These are phyloP conservation scores for Calvatia gigantea DNA, from an alignment of 768 basidiomycete species.

Conservation along the genomic window DNA sequence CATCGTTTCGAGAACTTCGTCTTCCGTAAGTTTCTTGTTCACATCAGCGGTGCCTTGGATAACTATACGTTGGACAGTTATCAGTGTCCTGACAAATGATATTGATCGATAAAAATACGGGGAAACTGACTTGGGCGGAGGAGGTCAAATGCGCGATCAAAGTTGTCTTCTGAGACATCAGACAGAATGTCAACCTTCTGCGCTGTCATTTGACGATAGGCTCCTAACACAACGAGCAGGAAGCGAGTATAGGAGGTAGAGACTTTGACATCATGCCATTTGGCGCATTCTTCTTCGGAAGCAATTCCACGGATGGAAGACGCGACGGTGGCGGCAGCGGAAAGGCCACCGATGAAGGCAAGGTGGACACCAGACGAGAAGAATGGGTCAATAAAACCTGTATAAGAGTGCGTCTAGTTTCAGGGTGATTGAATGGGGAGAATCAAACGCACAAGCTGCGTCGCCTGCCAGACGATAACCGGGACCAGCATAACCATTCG, in stretches of 20 bases:
- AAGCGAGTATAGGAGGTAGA: slow-evolving; percentile 38
- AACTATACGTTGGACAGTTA: slow-evolving; percentile 12
- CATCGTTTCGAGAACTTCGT: slow-evolving; percentile 18
- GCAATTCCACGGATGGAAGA: slow-evolving; percentile 30
- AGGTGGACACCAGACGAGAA: slow-evolving; percentile 44
- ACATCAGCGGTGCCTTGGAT: slow-evolving; percentile 23
- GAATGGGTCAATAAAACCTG: slow-evolving; percentile 46
- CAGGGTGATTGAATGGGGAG: neutral
- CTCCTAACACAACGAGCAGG: slow-evolving; percentile 46
- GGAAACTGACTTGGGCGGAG: slow-evolving; percentile 36
- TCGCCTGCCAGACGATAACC: slow-evolving; percentile 29
- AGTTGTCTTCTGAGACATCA: slow-evolving; percentile 43
- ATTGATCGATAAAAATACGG: neutral
- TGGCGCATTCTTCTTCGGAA: slow-evolving; percentile 26
- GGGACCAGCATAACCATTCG: slow-evolving; percentile 27
- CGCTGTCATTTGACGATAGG: slow-evolving; percentile 48
- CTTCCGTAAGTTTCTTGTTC: slow-evolving; percentile 22
- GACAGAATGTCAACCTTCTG: slow-evolving; percentile 36
- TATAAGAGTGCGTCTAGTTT: neutral
- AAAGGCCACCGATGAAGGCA: slow-evolving; percentile 34
- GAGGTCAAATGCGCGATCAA: slow-evolving; percentile 45
- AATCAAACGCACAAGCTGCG: slow-evolving; percentile 21
- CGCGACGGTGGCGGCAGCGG: slow-evolving; percentile 35
- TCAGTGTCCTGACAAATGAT: neutral
- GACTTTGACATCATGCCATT: slow-evolving; percentile 32